These are phyloP conservation scores for Amaranthus hypochondriacus DNA, from an alignment of 148 eudicot genomes.

Conservation along the genomic window DNA sequence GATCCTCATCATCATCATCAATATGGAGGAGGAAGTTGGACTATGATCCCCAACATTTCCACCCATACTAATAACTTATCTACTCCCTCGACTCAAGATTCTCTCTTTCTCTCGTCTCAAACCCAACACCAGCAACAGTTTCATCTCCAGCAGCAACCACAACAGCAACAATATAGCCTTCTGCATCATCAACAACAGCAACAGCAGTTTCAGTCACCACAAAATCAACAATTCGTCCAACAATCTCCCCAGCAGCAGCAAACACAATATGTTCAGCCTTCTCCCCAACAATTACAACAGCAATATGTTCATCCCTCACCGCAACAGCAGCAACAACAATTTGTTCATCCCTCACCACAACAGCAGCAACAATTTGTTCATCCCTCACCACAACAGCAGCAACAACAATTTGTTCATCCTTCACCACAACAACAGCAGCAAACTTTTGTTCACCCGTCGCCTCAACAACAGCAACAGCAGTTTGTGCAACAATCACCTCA, in stretches of 20 bases:
- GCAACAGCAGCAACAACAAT: conserved; percentile 24
- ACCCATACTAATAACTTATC: conserved; percentile 38
- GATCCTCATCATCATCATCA: conserved; percentile 39
- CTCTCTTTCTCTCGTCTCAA: conserved; percentile 49
- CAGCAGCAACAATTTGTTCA: conserved; percentile 29
- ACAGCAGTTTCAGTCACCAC: conserved; percentile 28
- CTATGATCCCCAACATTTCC: conserved; percentile 67
- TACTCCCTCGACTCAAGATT: conserved; percentile 65
- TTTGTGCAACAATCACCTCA: conserved; percentile 18
- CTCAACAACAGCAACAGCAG: conserved; percentile 29
- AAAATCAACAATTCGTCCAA: conserved; percentile 25
- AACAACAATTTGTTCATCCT: conserved; percentile 33
- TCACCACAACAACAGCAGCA: conserved; percentile 33
- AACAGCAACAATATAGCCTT: conserved; percentile 38
- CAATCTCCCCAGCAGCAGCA: conserved; percentile 34
- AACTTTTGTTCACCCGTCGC: conserved; percentile 20
- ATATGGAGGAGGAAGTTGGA: conserved; percentile 82
- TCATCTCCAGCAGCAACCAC: conserved; percentile 38
- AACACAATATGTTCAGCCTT: conserved; percentile 23
- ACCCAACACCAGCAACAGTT: conserved; percentile 31
- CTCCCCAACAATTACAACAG: conserved; percentile 25
- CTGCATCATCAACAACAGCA: conserved; percentile 36
- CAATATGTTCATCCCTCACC: conserved; percentile 22
- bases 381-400: conserved; percentile 34
- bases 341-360: conserved; percentile 21